Evolutionary conservation across 2,329 filamentous ascomycete species (phyloP), one percentile per base, ranked within the genome.

Genomic region (Conoideocrella luteorostrata): DNA sequence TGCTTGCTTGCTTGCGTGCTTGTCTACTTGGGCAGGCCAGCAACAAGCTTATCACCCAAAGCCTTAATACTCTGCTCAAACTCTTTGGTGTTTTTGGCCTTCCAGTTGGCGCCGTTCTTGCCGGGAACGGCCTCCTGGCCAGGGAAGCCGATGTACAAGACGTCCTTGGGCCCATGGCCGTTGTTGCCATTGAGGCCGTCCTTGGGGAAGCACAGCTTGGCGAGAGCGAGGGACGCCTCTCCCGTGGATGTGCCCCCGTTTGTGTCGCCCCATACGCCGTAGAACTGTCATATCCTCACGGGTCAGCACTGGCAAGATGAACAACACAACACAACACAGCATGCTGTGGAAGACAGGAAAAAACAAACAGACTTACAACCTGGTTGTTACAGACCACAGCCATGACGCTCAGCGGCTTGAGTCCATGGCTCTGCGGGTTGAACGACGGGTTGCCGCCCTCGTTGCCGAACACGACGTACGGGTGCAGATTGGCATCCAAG

Each of bases 91-190:
- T 59, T 69, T 6, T 56, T 55, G 0, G 78, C 75, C 7, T 62
- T 60, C 80, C 80, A 84, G 22, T 71, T 62, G 0, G 78, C 79
- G 17, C 67, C 68, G 5, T 7, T 24, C 2, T 61, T 56, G 1
- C 78, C 78, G 1, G 77, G 77, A 1, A 81, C 74, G 1, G 80
- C 78, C 5, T 74, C 69, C 0, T 57, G 43, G 2, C 78, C 78
- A 0, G 66, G 66, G 54, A 84, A 84, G 0, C 75, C 80, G 36
- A 84, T 67, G 57, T 76, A 84, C 23, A 84, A 58, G 0, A 84
- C 75, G 56, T 84, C 77, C 22, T 76, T 68, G 12, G 65, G 58
- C 28, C 68, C 67, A 56, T 83, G 72, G 1, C 80, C 80, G 43
- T 60, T 66, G 55, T 80, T 62, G 3, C 78, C 80, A 29, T 63